phyloP scores from a whole-genome alignment of 2,329 filamentous ascomycete species.

The Lomentospora prolificans region DNA sequence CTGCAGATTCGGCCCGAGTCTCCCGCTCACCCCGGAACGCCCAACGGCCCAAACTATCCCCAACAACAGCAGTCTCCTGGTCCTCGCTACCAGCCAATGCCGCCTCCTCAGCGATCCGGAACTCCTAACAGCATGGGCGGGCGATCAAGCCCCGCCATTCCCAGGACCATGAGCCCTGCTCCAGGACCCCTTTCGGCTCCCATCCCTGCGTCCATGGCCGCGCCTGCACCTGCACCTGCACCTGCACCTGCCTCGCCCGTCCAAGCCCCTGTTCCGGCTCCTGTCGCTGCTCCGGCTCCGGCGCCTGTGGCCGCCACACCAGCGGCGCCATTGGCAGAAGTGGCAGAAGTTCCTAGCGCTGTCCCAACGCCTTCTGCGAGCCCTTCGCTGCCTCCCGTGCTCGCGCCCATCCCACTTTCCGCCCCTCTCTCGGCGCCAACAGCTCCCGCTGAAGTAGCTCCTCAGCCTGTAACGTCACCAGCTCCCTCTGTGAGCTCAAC shows the following conservation, averaged over 20 bases:
- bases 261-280: not conserved
- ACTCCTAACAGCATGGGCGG: conserved; percentile 32
- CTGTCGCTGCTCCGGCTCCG: not conserved
- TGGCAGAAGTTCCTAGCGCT: not conserved
- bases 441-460: not conserved
- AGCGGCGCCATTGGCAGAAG: not conserved
- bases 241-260: not conserved
- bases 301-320: not conserved
- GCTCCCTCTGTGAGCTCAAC: not conserved
- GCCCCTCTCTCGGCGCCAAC: not conserved
- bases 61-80: conserved; percentile 37
- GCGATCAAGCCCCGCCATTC: conserved; percentile 32
- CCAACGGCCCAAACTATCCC: conserved; percentile 22
- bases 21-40: not conserved
- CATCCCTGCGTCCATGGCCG: conserved; percentile 7
- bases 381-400: not conserved
- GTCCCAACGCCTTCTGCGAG: not conserved
- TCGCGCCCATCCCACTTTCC: not conserved
- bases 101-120: conserved; percentile 25
- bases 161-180: conserved; percentile 36
- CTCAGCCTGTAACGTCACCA: not conserved
- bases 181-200: conserved; percentile 17
- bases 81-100: conserved; percentile 21
- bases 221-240: not conserved
- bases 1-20: conserved; percentile 6